Evolutionary conservation across 169 alveolate genomes (phyloP).

Genomic region (Blepharisma undulans): DNA sequence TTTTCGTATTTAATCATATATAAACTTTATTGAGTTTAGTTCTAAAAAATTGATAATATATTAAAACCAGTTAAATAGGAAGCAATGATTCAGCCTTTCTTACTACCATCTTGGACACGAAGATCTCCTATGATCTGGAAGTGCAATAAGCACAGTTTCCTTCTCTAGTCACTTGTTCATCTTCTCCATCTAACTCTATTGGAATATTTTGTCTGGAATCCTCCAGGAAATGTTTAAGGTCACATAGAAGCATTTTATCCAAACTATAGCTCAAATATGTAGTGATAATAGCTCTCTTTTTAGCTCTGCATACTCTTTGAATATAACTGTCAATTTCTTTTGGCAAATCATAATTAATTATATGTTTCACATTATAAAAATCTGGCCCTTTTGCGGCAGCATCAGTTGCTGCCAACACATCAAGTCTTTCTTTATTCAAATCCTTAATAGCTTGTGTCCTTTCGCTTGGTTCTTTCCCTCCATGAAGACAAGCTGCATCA

Average conservation of each 20-base stretch:
- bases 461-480: slow-evolving; percentile 59
- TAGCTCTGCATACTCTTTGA: slow-evolving; percentile 85
- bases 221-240: background rate
- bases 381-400: slow-evolving; percentile 78
- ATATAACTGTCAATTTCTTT: slow-evolving; percentile 69
- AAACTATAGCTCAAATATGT: background rate
- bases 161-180: background rate
- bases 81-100: background rate
- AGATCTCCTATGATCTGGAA: background rate
- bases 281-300: slow-evolving; percentile 60
- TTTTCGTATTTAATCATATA: too few relatives aligned
- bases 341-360: slow-evolving; percentile 78
- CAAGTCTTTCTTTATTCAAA: slow-evolving; percentile 65
- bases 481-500: slow-evolving; percentile 61
- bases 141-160: background rate
- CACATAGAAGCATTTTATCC: background rate
- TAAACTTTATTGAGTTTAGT: too few relatives aligned
- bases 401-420: slow-evolving; percentile 79
- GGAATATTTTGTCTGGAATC: background rate
- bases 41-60: too few relatives aligned
- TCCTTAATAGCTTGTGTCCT: slow-evolving; percentile 41
- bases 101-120: background rate
- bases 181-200: background rate
- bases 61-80: background rate
- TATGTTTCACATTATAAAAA: slow-evolving; percentile 72